Percentiles rank a stretch among this genome's conserved stretches.
Conservation (phyloP, 768 basidiomycete genomes). For the Thelephora ganbajun region DNA sequence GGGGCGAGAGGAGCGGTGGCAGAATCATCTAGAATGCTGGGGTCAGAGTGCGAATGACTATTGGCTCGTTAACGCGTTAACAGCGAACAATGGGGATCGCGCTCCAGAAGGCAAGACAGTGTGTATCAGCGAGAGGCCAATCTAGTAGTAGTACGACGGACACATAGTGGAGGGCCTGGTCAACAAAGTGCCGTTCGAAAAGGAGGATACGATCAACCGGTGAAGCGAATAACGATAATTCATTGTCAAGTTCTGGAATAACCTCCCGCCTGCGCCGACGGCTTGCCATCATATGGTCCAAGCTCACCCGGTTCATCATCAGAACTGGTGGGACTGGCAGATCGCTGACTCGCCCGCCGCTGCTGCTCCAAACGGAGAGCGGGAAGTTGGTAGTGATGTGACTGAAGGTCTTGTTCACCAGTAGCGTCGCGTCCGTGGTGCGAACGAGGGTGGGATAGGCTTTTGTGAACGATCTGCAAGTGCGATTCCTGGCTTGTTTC, state of each 20-base stretch:
- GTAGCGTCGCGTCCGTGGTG: conserved; percentile 67
- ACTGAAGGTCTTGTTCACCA: conserved; percentile 69
- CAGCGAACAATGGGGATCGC: no score
- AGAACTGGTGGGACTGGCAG: conserved; percentile 14
- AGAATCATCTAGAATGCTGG: conserved; percentile 85
- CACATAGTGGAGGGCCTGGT: no score
- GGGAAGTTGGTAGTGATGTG: conserved; percentile 66
- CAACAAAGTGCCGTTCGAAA: no score
- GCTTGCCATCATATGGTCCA: conserved; percentile 36
- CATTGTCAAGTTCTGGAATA: no score
- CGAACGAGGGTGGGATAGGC: conserved; percentile 55
- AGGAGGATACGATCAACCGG: no score
- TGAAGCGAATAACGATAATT: no score
- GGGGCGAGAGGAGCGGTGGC: conserved; percentile 38
- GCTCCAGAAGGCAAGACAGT: no score
- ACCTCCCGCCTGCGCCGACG: conserved; percentile 66
- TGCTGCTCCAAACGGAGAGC: conserved; percentile 38
- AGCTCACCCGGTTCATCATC: conserved; percentile 15
- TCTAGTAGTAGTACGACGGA: no score
- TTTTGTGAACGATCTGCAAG: conserved; percentile 42
- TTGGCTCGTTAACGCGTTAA: no score
- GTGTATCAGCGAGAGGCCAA: no score
- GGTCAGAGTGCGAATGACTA: conserved; percentile 33
- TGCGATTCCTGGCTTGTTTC: background rate
- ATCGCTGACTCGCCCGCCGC: conserved; percentile 11